These are phyloP conservation scores for Coemansia erecta DNA, from an alignment of 192 early-diverging fungal genomes.

Conservation along the genomic window DNA sequence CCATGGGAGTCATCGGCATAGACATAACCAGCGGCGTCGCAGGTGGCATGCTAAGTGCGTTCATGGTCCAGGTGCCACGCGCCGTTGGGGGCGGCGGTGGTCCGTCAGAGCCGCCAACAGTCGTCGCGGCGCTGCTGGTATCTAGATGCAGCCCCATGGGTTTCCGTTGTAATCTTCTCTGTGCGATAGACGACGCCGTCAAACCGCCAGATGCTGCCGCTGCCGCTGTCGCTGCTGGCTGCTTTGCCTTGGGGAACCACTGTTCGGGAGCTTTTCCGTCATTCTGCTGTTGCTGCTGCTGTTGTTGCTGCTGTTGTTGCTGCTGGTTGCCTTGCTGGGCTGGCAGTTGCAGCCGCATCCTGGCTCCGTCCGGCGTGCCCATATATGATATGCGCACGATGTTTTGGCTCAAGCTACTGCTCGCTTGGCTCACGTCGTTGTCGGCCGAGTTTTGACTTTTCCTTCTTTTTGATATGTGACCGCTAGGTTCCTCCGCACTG, in stretches of 20 bases:
- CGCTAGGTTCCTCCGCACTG: slow-evolving; percentile 1
- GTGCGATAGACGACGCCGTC: slow-evolving; percentile 27
- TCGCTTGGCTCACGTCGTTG: neutral
- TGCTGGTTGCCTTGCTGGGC: slow-evolving; percentile 3
- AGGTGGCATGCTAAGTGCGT: neutral
- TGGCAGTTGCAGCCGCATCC: slow-evolving; percentile 7
- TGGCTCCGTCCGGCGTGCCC: neutral
- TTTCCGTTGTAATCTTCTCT: slow-evolving; percentile 36
- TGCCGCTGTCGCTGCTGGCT: neutral
- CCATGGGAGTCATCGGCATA: neutral
- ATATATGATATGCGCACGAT: neutral
- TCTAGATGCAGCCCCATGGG: slow-evolving; percentile 41
- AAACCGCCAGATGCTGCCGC: neutral
- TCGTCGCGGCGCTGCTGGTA: slow-evolving; percentile 6
- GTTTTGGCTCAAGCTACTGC: neutral
- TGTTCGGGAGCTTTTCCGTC: too few species aligned
- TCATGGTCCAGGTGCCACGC: slow-evolving; percentile 29
- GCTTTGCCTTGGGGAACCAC: slow-evolving; percentile 4
- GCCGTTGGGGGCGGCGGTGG: slow-evolving; percentile 34
- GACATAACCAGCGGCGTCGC: slow-evolving; percentile 5
- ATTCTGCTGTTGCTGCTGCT: neutral
- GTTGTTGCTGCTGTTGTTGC: neutral
- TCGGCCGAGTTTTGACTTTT: neutral
- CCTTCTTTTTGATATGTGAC: neutral
- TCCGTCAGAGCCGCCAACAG: slow-evolving; percentile 6